Base-by-base conservation (phyloP, 768 basidiomycete genomes). In the Termitomyces titanicus region DNA sequence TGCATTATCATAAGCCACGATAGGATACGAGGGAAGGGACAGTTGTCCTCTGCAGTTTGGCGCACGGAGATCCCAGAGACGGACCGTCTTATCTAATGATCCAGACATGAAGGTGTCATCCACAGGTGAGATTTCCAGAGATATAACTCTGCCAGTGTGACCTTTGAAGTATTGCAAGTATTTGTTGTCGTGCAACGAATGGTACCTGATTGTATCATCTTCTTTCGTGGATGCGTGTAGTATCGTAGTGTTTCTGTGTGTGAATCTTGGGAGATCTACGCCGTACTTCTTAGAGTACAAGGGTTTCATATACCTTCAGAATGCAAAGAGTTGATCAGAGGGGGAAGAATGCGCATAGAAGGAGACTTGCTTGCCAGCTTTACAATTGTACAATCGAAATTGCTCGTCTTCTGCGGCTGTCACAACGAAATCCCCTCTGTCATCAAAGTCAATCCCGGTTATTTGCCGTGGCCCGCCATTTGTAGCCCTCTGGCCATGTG, bases 51-150 rank as follows among this genome's bases (percentile, higher is more conserved):
- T 81, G 66, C 92, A 94, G 22, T 76, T 75, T 0, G 86, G 83
- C 12, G 85, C 76, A 43, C 95, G 86, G 38, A 98, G 79, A 71
- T 99, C 97, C 97, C 97, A 99, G 17, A 98, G 73, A 25, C 96
- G 85, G 18, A 98, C 95, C 1, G 94, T 98, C 64, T 88, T 92
- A 75, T 99, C 97, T 68, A 92, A 75, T 0, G 95, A 92, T 2
- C 86, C 91, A 11, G 96, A 97, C 80, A 99, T 88, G 75, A 99
- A 98, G 1, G 89, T 89, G 64, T 98, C 95, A 65, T 98, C 92
- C 1, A 89, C 79, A 1, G 97, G 97, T 0, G 91, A 93, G 54
- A 98, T 85, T 67, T 95, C 89, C 11, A 99, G 75, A 0, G 95
- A 96, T 33, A 90, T 80, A 3, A 99, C 97, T 54, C 86, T 81